Evolutionary conservation across 192 early-diverging fungal genomes (phyloP).

Genomic region (Coemansia sp.): DNA sequence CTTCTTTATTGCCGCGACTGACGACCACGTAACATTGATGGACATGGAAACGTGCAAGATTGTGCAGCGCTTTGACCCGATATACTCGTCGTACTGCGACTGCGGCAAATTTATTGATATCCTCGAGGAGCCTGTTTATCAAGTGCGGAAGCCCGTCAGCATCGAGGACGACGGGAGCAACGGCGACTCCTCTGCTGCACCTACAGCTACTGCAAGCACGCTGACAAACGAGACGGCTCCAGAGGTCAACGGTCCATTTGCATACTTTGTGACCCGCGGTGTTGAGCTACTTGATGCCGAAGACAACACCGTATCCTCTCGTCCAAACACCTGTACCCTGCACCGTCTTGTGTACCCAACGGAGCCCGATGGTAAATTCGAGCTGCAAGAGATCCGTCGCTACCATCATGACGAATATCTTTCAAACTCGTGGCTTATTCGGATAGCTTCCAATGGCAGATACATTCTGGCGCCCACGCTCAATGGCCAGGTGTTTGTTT

Average conservation of each 20-base stretch:
- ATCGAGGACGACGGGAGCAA: constrained; percentile 36
- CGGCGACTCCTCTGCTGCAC: constrained; percentile 2
- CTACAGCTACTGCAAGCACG: background rate
- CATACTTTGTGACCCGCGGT: constrained; percentile 84
- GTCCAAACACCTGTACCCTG: constrained; percentile 82
- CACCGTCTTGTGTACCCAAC: constrained; percentile 84
- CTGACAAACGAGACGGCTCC: no score
- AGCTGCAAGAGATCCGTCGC: constrained; percentile 69
- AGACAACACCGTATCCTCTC: constrained; percentile 65
- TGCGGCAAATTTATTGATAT: constrained; percentile 84
- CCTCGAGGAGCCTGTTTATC: constrained; percentile 55
- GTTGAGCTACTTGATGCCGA: constrained; percentile 86
- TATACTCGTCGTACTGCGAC: constrained; percentile 95
- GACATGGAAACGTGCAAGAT: constrained; percentile 74
- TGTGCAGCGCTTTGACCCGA: constrained; percentile 57
- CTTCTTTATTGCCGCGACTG: constrained; percentile 88
- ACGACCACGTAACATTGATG: constrained; percentile 83
- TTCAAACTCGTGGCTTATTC: constrained; percentile 95
- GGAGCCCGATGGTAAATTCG: constrained; percentile 64
- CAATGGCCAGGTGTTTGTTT: constrained; percentile 83
- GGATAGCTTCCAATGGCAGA: constrained; percentile 80
- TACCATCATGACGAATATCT: constrained; percentile 78
- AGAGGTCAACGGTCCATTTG: constrained; percentile 45
- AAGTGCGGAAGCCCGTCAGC: constrained; percentile 35
- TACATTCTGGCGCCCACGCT: constrained; percentile 89